Percentiles rank a stretch among this genome's conserved stretches.
Evolutionary conservation across 2,329 filamentous ascomycete genomes (phyloP).

Genomic region (Talaromyces sp.): DNA sequence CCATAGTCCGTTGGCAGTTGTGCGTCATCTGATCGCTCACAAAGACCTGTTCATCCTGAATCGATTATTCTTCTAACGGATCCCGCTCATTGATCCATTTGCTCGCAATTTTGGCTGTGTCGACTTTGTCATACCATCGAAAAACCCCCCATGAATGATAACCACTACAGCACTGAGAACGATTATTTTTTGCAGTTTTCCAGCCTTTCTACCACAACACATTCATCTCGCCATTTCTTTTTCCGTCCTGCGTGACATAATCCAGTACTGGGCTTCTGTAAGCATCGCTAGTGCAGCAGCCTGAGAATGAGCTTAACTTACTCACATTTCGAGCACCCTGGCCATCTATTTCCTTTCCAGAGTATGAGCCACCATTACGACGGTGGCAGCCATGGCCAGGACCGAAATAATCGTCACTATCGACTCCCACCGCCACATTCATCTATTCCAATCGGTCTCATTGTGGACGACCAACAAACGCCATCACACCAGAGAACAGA

Average conservation of each 20-base stretch:
- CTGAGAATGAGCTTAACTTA: slow-evolving; percentile 31
- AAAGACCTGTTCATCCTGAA: not conserved
- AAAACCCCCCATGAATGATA: not conserved
- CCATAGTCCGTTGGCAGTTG: not conserved
- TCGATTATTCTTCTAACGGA: not conserved
- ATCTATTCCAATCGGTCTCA: slow-evolving; percentile 27
- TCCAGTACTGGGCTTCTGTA: not conserved
- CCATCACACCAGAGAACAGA: slow-evolving; percentile 7
- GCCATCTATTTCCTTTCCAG: slow-evolving; percentile 36
- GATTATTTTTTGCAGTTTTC: not conserved
- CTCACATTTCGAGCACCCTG: slow-evolving; percentile 40
- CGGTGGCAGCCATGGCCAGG: slow-evolving; percentile 29
- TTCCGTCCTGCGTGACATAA: not conserved
- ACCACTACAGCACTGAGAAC: not conserved
- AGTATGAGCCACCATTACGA: slow-evolving; percentile 28
- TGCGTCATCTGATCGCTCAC: not conserved
- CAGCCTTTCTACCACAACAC: not conserved
- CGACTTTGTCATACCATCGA: not conserved
- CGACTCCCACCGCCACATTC: slow-evolving; percentile 41
- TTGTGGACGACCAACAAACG: slow-evolving; percentile 2
- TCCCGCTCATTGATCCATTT: not conserved
- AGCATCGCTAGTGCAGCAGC: not conserved
- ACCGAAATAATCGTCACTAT: slow-evolving; percentile 35
- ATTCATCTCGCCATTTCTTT: not conserved
- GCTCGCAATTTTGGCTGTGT: not conserved